Evolutionary conservation across 225 moss, liverwort and hornwort species (phyloP), one percentile per base, ranked within the genome.

Genomic region (Ulota crispa): DNA sequence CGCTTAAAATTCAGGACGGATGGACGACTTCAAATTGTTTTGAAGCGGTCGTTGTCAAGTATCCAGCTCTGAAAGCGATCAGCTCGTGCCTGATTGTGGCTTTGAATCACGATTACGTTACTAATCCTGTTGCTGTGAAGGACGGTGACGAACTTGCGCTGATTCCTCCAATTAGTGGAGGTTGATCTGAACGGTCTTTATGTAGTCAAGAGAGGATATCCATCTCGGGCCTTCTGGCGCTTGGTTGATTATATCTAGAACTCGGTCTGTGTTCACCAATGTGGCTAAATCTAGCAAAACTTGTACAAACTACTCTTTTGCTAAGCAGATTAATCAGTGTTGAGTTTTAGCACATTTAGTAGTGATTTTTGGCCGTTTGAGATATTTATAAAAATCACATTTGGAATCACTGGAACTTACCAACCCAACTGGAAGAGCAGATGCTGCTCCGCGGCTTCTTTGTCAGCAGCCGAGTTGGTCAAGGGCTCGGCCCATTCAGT

Each of bases 141-240:
- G 83, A 92, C 36, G 93, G 93, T 8, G 95, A 93, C 66, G 92
- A 95, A 55, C 82, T 95, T 28, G 95, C 93, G 13, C 83, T 93
- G n/a, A 95, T 95, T 68, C 93, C 95, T 77, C 95, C 94, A 64
- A 92, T 95, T 80, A 95, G 94, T 80, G 94, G 95, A 64, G 95
- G 95, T 27, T 95, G 86, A 89, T 57, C 57, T 24, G 57, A 57
- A 57, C 60, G 7, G 27, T 27, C 60, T 14, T 27, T 13, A 24
- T 12, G 11, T 12, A 10, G 11, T 26, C 57, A 0, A 60, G 13
- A 26, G 60, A 12, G 26, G 10, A 57, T 27, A 26, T 13, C 12
- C 12, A 11, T 27, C 27, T 60, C 60, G 5, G 5, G 6, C 26
- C 60, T 59, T 27, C 10, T 11, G 27, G 27, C 13, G 1, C 60